A percentile compares a stretch with the other conserved stretches of the same genome.
Conservation (phyloP, 441 rosid species). For the Pelargonium fulgidum region DNA sequence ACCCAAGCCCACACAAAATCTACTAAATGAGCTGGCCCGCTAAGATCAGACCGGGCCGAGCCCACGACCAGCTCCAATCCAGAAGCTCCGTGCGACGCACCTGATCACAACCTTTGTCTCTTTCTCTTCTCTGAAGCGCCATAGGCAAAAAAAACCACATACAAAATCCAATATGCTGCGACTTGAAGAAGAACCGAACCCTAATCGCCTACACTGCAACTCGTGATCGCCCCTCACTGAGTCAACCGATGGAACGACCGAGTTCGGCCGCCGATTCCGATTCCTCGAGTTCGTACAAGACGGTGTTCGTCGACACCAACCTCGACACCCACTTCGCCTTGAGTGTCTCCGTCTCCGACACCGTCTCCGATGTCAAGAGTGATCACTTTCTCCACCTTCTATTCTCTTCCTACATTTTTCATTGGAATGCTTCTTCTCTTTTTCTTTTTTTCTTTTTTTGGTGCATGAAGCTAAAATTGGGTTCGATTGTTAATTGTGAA, state of each 20-base stretch:
- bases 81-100: too few relatives aligned
- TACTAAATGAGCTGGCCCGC: too few relatives aligned
- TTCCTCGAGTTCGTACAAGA: background rate
- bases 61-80: too few relatives aligned
- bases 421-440: background rate
- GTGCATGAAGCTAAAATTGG: background rate
- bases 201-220: background rate
- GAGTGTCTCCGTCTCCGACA: background rate
- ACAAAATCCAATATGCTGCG: background rate
- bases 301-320: background rate
- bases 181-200: background rate
- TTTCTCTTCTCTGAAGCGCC: background rate
- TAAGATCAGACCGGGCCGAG: too few relatives aligned
- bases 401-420: background rate
- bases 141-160: background rate
- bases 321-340: background rate
- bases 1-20: too few relatives aligned
- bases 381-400: background rate
- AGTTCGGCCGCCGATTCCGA: background rate
- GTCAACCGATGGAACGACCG: background rate
- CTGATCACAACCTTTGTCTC: background rate
- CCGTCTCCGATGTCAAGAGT: conserved; percentile 1
- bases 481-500: background rate
- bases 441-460: background rate
- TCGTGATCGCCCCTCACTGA: background rate